Base-by-base conservation (phyloP, 129 eudicot species). In the Pseudognaphalium luteoalbum region DNA sequence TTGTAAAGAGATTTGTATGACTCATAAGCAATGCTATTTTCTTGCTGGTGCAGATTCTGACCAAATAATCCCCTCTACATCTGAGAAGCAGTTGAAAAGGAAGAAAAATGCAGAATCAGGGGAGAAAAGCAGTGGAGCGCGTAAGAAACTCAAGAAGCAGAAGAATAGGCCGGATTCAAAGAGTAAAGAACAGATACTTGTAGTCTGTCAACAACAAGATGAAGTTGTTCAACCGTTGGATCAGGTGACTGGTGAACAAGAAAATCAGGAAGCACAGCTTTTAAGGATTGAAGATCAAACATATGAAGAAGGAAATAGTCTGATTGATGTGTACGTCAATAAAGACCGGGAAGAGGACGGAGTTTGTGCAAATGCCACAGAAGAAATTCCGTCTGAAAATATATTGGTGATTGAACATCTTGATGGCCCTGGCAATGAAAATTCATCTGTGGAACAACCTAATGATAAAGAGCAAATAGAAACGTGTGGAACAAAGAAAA, bases 1-100 rank as follows among this genome's bases (percentile, higher is more conserved):
- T 58, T 60, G 17, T 10, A 87, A 85, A 4, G 90, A 91, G 30
- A 35, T 89, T 80, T 60, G 68, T 65, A 47, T 72, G 35, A 82
- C 83, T 29, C 66, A 34, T 50, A 83, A 79, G 59, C 67, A 78
- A 35, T 54, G 77, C 42, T 89, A 82, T 83, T 44, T 70, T 67
- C 83, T 86, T 82, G 70, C 70, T 28, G 86, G 66, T 76, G 75
- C 74, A 81, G 78, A 44, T 70, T 72, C 71, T 35, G 60, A 41
- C 66, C 74, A 69, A n/a, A 52, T 70, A 2, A 39, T 58, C 15
- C 66, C 42, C 69, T 34, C 67, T 54, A 57, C 3, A 51, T 41
- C 83, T 6, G 66, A 72, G 14, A 66, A 74, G 62, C 50, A 70
- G 42, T 42, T 68, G 47, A 77, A 77, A 37, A 77, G 78, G 30